These are phyloP conservation scores for Neonectria neomacrospora DNA, from an alignment of 2,329 filamentous ascomycete species.

Conservation along the genomic window DNA sequence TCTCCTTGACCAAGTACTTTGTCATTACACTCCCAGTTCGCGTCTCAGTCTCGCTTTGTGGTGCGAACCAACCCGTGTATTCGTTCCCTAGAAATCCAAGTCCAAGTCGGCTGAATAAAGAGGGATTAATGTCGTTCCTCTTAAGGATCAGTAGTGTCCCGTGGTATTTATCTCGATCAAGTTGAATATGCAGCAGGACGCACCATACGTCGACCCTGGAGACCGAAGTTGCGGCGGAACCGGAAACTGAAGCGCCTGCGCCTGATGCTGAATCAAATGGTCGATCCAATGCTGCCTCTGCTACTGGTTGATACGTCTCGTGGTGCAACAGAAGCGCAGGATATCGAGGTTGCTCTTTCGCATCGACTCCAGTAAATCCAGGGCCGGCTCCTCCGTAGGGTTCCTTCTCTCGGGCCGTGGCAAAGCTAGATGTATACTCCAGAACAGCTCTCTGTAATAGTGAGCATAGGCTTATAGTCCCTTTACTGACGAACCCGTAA, in stretches of 20 bases:
- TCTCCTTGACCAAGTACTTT: neutral
- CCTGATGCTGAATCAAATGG: neutral
- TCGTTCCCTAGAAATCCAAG: constrained; percentile 12
- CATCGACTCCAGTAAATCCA: constrained; percentile 3
- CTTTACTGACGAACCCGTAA: neutral
- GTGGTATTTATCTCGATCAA: neutral
- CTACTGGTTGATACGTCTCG: neutral
- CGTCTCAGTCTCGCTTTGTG: neutral
- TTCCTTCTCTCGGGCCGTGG: neutral
- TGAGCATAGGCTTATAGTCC: neutral
- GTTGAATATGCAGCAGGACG: constrained; percentile 13
- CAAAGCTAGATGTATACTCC: neutral
- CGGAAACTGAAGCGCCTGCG: neutral
- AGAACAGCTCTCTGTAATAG: neutral
- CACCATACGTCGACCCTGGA: constrained; percentile 1
- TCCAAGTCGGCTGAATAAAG: constrained; percentile 6
- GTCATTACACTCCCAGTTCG: neutral
- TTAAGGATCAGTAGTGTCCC: constrained; percentile 7
- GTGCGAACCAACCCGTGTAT: constrained; percentile 9
- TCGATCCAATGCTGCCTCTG: constrained; percentile 17
- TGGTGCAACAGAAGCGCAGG: constrained; percentile 4
- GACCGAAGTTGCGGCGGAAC: neutral
- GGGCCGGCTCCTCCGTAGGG: neutral
- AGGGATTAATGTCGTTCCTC: neutral
- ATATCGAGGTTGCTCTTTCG: constrained; percentile 12